phyloP scores from a whole-genome alignment of 345 rosid species.

The Euphorbia pulcherrima region DNA sequence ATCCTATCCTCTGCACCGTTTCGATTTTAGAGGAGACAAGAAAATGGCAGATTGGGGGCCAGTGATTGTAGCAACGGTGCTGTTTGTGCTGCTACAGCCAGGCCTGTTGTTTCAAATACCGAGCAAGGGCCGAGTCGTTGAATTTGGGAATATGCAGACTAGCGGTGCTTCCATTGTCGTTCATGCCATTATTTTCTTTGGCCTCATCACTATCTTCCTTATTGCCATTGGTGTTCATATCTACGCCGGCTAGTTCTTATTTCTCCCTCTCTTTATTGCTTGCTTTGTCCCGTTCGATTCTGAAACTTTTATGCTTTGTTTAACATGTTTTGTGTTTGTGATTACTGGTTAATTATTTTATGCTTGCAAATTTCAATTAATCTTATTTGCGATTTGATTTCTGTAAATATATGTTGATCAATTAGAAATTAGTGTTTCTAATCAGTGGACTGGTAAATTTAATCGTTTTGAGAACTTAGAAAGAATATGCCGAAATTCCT shows the following conservation, averaged over 20 bases:
- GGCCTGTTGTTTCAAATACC: slow-evolving; percentile 57
- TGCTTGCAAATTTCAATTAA: no score
- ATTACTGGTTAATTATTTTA: no score
- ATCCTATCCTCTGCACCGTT: neutral
- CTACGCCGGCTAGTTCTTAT: slow-evolving; percentile 28
- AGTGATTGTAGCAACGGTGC: slow-evolving; percentile 45
- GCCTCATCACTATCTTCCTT: slow-evolving; percentile 53
- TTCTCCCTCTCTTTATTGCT: neutral
- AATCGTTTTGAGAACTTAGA: no score
- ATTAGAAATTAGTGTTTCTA: no score
- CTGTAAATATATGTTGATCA: no score
- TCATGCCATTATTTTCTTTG: slow-evolving; percentile 47
- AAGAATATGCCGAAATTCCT: no score
- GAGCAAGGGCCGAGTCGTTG: slow-evolving; percentile 40
- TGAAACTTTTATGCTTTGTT: neutral
- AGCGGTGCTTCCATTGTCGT: slow-evolving; percentile 50
- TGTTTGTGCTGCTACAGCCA: slow-evolving; percentile 48
- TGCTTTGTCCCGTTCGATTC: neutral
- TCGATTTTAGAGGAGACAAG: neutral
- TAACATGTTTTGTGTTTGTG: neutral
- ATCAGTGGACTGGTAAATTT: no score
- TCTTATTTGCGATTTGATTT: no score
- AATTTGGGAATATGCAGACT: slow-evolving; percentile 55
- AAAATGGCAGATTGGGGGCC: slow-evolving; percentile 62
- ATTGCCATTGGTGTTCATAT: slow-evolving; percentile 52